Conservation (phyloP, 495 filamentous ascomycete species). For the Lepraria neglecta region DNA sequence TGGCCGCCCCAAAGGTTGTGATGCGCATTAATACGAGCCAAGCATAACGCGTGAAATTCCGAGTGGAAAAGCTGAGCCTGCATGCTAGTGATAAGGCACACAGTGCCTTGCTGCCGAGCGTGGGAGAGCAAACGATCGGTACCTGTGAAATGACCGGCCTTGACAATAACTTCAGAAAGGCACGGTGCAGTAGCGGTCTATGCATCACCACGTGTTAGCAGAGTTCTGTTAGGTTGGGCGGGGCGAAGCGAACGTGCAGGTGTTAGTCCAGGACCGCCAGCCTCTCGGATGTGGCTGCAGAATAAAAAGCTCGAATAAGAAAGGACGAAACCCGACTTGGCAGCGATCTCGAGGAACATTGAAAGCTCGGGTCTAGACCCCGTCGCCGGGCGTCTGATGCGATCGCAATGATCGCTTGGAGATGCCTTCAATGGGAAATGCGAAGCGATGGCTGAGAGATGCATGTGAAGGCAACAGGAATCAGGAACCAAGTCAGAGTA, state of each 20-base stretch:
- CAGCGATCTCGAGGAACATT: background rate
- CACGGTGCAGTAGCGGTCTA: conserved; percentile 26
- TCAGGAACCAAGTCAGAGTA: background rate
- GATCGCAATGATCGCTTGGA: too few relatives aligned
- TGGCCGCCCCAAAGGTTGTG: conserved; percentile 23
- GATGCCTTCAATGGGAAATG: background rate
- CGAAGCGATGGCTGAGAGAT: background rate
- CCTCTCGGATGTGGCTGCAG: background rate
- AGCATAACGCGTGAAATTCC: conserved; percentile 15
- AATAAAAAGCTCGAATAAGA: background rate
- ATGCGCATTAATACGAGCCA: conserved; percentile 31
- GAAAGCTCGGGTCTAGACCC: background rate
- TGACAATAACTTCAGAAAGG: conserved; percentile 25
- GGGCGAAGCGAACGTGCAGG: background rate
- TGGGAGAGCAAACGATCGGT: conserved; percentile 24
- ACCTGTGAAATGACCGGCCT: conserved; percentile 26
- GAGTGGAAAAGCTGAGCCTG: conserved; percentile 26
- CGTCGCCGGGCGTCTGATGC: too few relatives aligned
- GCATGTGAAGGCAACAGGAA: background rate
- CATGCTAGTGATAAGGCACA: conserved; percentile 28
- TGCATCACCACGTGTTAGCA: conserved; percentile 3
- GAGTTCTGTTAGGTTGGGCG: background rate
- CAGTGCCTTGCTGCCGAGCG: conserved; percentile 27
- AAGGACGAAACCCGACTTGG: background rate
- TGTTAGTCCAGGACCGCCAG: background rate